A percentile compares a stretch with the other conserved stretches of the same genome.
phyloP scores from a whole-genome alignment of 73 alveolate genomes.

The Blepharisma japonicum region DNA sequence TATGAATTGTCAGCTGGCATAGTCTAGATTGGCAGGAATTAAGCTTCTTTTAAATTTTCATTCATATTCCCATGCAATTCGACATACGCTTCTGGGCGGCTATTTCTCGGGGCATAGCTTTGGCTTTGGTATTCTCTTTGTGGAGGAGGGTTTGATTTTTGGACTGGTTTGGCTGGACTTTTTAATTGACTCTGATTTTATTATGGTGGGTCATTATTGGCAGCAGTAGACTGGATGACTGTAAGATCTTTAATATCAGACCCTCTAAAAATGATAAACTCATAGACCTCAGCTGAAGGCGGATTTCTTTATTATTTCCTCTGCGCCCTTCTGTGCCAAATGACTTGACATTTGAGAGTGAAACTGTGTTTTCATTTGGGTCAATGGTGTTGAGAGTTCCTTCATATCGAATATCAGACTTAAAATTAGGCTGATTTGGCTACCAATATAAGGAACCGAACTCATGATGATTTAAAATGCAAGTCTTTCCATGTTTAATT shows the following conservation, averaged over 20 bases:
- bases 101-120: not conserved
- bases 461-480: too few relatives aligned
- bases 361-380: conserved; percentile 19
- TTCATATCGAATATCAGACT: conserved; percentile 17
- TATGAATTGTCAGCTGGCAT: too few relatives aligned
- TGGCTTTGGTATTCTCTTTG: not conserved
- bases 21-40: too few relatives aligned
- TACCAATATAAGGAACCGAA: conserved; percentile 10
- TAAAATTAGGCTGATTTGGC: conserved; percentile 5
- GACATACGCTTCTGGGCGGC: conserved; percentile 10
- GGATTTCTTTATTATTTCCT: conserved; percentile 8
- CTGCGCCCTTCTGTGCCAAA: conserved; percentile 28
- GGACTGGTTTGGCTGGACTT: conserved; percentile 14
- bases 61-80: not conserved
- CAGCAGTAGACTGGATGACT: conserved; percentile 15
- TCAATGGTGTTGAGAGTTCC: conserved; percentile 16
- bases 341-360: not conserved
- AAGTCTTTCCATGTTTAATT: too few relatives aligned
- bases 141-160: not conserved
- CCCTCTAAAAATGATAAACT: conserved; percentile 8
- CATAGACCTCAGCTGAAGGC: conserved; percentile 5
- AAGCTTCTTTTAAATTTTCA: not conserved
- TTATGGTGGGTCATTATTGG: not conserved
- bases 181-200: not conserved
- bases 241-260: conserved; percentile 19